Conservation (phyloP, 495 filamentous ascomycete species). For the Trichocladium antarcticum region DNA sequence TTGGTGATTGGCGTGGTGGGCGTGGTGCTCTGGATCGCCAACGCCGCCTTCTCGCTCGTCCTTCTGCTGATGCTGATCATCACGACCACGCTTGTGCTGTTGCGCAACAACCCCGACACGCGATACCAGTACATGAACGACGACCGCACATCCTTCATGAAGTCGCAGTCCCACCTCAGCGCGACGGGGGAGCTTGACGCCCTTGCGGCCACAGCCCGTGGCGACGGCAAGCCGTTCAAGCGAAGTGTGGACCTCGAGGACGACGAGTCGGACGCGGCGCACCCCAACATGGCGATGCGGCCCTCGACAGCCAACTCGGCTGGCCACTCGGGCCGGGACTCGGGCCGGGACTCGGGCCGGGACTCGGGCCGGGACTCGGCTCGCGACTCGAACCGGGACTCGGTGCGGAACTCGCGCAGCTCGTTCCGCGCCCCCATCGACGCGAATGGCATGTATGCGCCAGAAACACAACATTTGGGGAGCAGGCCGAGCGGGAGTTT, state of each 20-base stretch:
- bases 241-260: conserved; percentile 59
- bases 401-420: too few relatives aligned
- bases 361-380: conserved; percentile 9
- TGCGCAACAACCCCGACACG: conserved; percentile 90
- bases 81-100: conserved; percentile 68
- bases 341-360: not conserved
- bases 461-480: conserved; percentile 4
- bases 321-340: conserved; percentile 9
- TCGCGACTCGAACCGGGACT: conserved; percentile 8
- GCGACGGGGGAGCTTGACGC: conserved; percentile 77
- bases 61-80: conserved; percentile 81
- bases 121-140: conserved; percentile 96
- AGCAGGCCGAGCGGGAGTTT: conserved; percentile 16
- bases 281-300: conserved; percentile 27
- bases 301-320: conserved; percentile 11
- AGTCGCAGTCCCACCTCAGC: conserved; percentile 81
- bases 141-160: conserved; percentile 95
- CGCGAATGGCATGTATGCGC: conserved; percentile 2
- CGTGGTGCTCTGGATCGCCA: conserved; percentile 85
- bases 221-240: conserved; percentile 57
- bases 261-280: conserved; percentile 54
- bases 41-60: conserved; percentile 76
- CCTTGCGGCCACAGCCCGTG: conserved; percentile 81
- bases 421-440: conserved; percentile 9
- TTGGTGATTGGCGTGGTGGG: conserved; percentile 90